Base-by-base conservation (phyloP, 495 filamentous ascomycete species). In the Pseudomonodictys pantanalensis region DNA sequence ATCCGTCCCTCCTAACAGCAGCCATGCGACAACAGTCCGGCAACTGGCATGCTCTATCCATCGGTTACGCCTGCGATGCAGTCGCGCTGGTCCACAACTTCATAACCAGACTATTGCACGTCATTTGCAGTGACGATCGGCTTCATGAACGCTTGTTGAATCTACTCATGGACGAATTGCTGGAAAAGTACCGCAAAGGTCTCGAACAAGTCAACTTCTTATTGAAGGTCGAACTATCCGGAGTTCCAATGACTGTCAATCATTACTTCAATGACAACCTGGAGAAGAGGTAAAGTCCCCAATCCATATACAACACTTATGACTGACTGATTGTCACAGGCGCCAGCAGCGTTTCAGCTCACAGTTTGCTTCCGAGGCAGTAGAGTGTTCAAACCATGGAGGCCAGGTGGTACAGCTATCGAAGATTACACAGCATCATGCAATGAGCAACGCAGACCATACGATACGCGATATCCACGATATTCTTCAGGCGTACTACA, bases 401-500 rank as follows among this genome's bases (percentile, higher is more conserved):
- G 55, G 61, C n/a, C n/a, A n/a, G 18, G 58, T 71, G 0, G 68
- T 75, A 4, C 57, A 64, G 4, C 17, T 75, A 0, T 23, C 41
- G 3, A 66, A 70, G 15, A 4, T 73, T 17, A 29, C 64, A 45
- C 68, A 35, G 22, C 26, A n/a, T 24, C 54, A 57, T 35, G 65
- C 72, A 42, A 78, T 77, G 66, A 74, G 68, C 57, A 87, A 84
- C 53, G 51, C 56, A 0, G 69, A 79, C 0, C 71, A 80, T n/a
- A 72, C 72, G 2, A 61, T 76, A 7, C 70, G 78, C 43, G 76
- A 82, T 0, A 75, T 87, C 6, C 81, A 86, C 44, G 80, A 87
- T 56, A 77, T 79, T 15, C 68, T 87, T 1, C 52, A 77, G 43
- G 71, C 77, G 1, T 88, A 88, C 65, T 87, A 88, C 71, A 79